A percentile compares a stretch with the other conserved stretches of the same genome.
phyloP scores from a whole-genome alignment of 2,329 filamentous ascomycete genomes.

The Sporothrix brasiliensis region DNA sequence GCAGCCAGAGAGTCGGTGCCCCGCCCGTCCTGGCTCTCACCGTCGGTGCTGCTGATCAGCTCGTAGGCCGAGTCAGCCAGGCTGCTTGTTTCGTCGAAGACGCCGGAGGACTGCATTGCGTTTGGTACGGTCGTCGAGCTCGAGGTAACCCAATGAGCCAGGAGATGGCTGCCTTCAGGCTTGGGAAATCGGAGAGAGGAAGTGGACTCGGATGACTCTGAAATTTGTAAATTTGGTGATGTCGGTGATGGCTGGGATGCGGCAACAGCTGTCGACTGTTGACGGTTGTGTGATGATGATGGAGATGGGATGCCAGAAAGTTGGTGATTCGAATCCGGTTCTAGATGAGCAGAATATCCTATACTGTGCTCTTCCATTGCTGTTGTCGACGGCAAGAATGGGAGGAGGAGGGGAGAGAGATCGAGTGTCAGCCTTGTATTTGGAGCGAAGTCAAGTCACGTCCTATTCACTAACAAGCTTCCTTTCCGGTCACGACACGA shows the following conservation, averaged over 20 bases:
- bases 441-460: constrained; percentile 30
- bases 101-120: constrained; percentile 50
- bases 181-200: constrained; percentile 60
- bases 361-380: constrained; percentile 36
- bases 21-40: constrained; percentile 56
- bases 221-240: background rate
- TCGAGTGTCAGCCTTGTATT: constrained; percentile 30
- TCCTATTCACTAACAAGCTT: constrained; percentile 33
- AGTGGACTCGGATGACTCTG: constrained; percentile 44
- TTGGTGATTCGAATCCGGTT: background rate
- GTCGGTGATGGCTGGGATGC: background rate
- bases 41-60: constrained; percentile 57
- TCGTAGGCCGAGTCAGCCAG: constrained; percentile 61
- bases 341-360: constrained; percentile 32
- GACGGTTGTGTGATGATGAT: constrained; percentile 22
- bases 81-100: constrained; percentile 52
- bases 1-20: constrained; percentile 51
- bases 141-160: constrained; percentile 63
- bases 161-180: constrained; percentile 57
- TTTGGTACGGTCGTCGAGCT: constrained; percentile 53
- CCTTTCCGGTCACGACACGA: background rate
- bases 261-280: background rate
- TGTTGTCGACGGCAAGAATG: constrained; percentile 25
- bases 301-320: constrained; percentile 31
- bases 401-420: constrained; percentile 7